Conservation (phyloP, 768 basidiomycete species). For the Holtermanniella nyarrowii region DNA sequence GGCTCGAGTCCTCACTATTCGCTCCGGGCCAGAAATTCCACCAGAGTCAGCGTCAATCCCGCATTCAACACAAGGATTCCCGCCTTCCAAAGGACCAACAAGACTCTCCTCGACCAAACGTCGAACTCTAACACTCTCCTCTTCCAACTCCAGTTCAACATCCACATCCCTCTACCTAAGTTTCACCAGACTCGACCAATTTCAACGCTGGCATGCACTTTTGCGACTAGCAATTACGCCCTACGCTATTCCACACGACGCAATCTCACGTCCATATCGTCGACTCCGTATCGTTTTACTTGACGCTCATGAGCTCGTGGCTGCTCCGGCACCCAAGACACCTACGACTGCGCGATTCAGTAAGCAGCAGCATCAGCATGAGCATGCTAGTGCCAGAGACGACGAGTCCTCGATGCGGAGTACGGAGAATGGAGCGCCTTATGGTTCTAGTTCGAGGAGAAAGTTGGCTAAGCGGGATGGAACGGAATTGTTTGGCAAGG, state of each 20-base stretch:
- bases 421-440: no score
- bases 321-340: not conserved
- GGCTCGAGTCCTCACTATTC: no score
- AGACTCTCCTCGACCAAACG: no score
- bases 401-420: no score
- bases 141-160: no score
- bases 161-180: not conserved
- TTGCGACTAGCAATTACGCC: not conserved
- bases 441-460: no score
- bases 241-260: not conserved
- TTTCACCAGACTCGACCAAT: not conserved
- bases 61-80: no score
- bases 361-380: not conserved
- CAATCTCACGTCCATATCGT: not conserved
- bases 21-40: no score
- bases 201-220: not conserved
- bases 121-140: no score
- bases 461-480: not conserved
- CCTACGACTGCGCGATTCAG: not conserved
- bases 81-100: no score
- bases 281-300: not conserved
- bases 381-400: not conserved
- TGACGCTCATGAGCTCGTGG: not conserved
- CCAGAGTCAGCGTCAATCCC: no score
- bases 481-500: constrained; percentile 4